Percentiles rank a stretch among this genome's conserved stretches.
These are phyloP conservation scores for Zygotorulaspora chibaensis DNA, from an alignment of 805 yeast species.

Conservation along the genomic window DNA sequence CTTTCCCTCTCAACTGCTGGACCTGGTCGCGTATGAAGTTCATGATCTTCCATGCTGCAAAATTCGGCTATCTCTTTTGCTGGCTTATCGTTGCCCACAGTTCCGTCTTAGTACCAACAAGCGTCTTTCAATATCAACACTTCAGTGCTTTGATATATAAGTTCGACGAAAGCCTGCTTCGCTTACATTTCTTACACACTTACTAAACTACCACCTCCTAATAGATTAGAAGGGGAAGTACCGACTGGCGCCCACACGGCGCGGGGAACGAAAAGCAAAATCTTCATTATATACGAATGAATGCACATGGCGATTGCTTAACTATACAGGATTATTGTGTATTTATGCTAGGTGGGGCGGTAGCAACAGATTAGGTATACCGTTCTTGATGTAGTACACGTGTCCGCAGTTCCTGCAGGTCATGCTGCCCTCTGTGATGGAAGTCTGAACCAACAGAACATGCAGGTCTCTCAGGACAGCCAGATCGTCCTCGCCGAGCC, in stretches of 20 bases:
- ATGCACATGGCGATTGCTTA: neutral
- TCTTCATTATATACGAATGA: neutral
- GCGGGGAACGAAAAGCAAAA: neutral
- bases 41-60: slow-evolving; percentile 11
- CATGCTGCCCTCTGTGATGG: slow-evolving; percentile 86
- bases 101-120: too few species aligned
- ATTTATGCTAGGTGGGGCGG: slow-evolving; percentile 83
- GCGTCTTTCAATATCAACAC: neutral
- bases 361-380: slow-evolving; percentile 87
- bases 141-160: neutral
- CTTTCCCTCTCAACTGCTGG: slow-evolving; percentile 21
- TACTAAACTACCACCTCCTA: slow-evolving; percentile 1
- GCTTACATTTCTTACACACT: neutral
- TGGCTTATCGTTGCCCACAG: neutral
- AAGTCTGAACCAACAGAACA: slow-evolving; percentile 74
- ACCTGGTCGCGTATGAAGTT: slow-evolving; percentile 12
- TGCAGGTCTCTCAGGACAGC: slow-evolving; percentile 71
- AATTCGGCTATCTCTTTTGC: neutral
- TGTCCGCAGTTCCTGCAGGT: slow-evolving; percentile 81
- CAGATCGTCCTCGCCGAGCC: slow-evolving; percentile 38
- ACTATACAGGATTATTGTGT: neutral
- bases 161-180: neutral
- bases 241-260: neutral
- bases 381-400: slow-evolving; percentile 82
- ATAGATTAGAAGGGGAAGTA: slow-evolving; percentile 2